A percentile compares a stretch with the other conserved stretches of the same genome.
Conservation (phyloP, 2,329 filamentous ascomycete species). For the Beauveria medogensis region DNA sequence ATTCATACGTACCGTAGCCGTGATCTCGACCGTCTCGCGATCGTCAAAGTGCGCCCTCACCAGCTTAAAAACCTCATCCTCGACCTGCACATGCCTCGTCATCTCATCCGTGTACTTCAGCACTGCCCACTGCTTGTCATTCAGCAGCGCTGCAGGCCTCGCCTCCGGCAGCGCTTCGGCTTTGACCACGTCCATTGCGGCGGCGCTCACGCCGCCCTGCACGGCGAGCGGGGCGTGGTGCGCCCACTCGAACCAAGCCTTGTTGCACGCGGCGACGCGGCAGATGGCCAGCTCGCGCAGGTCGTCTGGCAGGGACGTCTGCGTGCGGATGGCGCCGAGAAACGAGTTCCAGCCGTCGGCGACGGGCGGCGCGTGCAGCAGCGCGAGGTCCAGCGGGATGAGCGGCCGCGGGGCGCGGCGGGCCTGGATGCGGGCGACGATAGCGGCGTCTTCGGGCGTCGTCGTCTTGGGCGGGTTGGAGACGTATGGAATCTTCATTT, state of each 20-base stretch:
- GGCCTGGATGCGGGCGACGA: constrained; percentile 55
- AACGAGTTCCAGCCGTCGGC: constrained; percentile 71
- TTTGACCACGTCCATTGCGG: constrained; percentile 39
- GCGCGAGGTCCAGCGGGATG: constrained; percentile 65
- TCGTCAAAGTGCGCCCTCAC: constrained; percentile 57
- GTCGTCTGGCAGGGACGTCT: constrained; percentile 40
- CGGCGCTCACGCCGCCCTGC: constrained; percentile 47
- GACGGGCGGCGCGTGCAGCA: constrained; percentile 65
- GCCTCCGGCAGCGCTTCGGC: constrained; percentile 20
- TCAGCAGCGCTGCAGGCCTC: constrained; percentile 34
- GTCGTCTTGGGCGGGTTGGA: constrained; percentile 40
- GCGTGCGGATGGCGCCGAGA: constrained; percentile 54
- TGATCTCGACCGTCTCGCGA: constrained; percentile 72
- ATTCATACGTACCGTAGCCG: constrained; percentile 51
- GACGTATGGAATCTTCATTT: constrained; percentile 62
- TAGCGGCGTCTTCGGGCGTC: constrained; percentile 40
- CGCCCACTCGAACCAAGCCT: constrained; percentile 79
- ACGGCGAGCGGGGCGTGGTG: constrained; percentile 65
- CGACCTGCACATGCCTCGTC: constrained; percentile 65
- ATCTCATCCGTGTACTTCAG: constrained; percentile 74
- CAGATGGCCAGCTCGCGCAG: constrained; percentile 74
- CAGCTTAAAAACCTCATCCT: constrained; percentile 57
- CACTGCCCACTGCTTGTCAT: constrained; percentile 57
- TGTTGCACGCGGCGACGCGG: constrained; percentile 70
- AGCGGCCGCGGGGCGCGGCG: constrained; percentile 63